Conservation (phyloP, 2,329 filamentous ascomycete species). For the Teratosphaeria pseudoeucalypti region DNA sequence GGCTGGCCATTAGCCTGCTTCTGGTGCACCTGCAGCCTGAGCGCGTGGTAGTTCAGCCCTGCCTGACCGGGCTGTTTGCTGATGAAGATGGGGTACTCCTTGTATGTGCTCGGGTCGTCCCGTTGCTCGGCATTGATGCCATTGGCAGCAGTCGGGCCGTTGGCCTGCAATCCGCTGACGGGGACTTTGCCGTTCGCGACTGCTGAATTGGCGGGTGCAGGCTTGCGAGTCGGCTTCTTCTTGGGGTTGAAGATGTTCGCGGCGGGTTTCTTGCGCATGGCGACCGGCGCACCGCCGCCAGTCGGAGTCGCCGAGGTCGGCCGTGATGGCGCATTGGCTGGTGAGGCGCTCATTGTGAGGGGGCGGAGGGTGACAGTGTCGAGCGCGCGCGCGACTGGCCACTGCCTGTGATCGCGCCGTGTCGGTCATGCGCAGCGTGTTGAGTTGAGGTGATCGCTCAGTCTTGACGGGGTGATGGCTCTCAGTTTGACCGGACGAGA, state of each 20-base stretch:
- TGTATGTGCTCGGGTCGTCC: conserved; percentile 17
- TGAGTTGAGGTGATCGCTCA: background rate
- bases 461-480: no score
- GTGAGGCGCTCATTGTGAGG: conserved; percentile 25
- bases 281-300: conserved; percentile 26
- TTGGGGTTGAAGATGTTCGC: conserved; percentile 25
- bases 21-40: conserved; percentile 58
- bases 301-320: conserved; percentile 21
- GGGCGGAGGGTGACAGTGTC: background rate
- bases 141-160: conserved; percentile 4
- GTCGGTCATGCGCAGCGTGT: background rate
- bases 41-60: conserved; percentile 75
- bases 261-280: conserved; percentile 25
- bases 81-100: conserved; percentile 62
- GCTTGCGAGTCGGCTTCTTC: conserved; percentile 22
- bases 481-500: no score
- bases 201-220: conserved; percentile 16
- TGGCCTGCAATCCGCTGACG: background rate
- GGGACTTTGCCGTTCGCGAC: conserved; percentile 4
- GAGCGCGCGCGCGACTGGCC: background rate
- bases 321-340: conserved; percentile 20
- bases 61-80: conserved; percentile 73
- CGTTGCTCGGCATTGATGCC: conserved; percentile 6
- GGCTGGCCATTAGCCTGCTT: conserved; percentile 13
- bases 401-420: background rate